These are phyloP conservation scores for Didymella arachidicola DNA, from an alignment of 2,329 filamentous ascomycete genomes.

Conservation along the genomic window DNA sequence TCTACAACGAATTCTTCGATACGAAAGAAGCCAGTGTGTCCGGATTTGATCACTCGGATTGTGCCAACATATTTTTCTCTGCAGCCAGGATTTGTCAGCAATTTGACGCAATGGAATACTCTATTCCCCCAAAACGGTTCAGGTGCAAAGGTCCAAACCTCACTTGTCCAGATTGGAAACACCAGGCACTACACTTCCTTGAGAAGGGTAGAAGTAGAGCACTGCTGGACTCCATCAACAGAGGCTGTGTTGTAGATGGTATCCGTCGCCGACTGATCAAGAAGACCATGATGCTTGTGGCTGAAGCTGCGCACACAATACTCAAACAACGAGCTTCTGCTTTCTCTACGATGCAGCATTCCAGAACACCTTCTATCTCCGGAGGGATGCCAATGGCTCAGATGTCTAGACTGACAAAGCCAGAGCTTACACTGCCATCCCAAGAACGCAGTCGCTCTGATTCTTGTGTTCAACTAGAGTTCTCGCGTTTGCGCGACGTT, in stretches of 20 bases:
- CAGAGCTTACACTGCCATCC: background rate
- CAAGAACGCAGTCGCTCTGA: background rate
- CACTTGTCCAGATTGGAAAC: background rate
- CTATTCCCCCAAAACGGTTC: background rate
- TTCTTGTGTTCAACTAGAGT: background rate
- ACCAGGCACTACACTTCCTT: conserved; percentile 3
- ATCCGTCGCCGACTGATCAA: background rate
- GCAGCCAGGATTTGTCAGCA: conserved; percentile 1
- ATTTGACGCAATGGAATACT: background rate
- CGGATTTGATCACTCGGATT: conserved; percentile 3
- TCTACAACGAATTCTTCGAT: background rate
- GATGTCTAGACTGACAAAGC: background rate
- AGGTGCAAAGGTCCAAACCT: background rate
- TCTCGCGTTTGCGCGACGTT: background rate
- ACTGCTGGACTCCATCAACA: conserved; percentile 4
- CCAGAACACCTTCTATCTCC: background rate
- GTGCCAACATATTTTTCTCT: conserved; percentile 8
- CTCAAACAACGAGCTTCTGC: background rate
- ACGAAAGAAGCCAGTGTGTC: background rate
- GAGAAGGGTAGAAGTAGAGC: conserved; percentile 2
- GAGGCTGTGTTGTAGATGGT: background rate
- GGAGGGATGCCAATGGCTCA: background rate
- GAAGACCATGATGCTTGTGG: background rate
- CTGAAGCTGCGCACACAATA: background rate
- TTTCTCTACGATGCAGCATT: background rate